Evolutionary conservation across 2,329 filamentous ascomycete genomes (phyloP), one percentile per base, ranked within the genome.

Genomic region (Xylaria sp.): DNA sequence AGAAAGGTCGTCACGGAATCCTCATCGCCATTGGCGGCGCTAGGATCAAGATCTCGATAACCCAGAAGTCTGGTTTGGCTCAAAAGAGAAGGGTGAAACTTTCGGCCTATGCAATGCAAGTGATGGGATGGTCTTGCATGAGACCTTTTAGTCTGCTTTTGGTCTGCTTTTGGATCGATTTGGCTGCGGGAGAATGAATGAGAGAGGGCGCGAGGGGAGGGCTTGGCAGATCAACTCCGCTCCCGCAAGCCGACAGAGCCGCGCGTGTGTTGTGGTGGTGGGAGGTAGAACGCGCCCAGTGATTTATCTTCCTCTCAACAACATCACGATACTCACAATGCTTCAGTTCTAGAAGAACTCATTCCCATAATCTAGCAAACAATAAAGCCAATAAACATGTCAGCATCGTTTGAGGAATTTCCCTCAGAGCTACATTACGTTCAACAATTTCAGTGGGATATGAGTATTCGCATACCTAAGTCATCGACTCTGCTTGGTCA

Each of bases 21-120:
- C 21, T 47, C 17, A 12, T 28, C 21, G 17, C 21, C 6, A 28
- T 47, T 31, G 45, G 35, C 5, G 21, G 9, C 21, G 23, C 4
- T 43, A 19, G 35, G 35, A 58, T 49, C 25, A 31, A 42, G 33
- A 43, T 43, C 33, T 55, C 17, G 37, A 42, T 38, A 50, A 31
- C 54, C 55, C 60, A 50, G 55, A 43, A 23, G 45, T 59, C 35
- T 59, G 60, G 55, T 54, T 60, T 60, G 40, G 45, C 55, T 63
- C 42, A 14, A 35, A 45, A 43, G 47, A 42, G 33, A 21, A 47
- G 17, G 47, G 51, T 52, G 57, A 60, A 60, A 53, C 51, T 56
- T 57, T 11, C 28, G 57, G n/a, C 28, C 51, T 2, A 47, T 63
- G 55, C 52, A 61, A 57, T 57, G 61, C 46, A 49, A 40, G 60